Conservation (phyloP, 306 rosid genomes). For the Dryas alaskensis region DNA sequence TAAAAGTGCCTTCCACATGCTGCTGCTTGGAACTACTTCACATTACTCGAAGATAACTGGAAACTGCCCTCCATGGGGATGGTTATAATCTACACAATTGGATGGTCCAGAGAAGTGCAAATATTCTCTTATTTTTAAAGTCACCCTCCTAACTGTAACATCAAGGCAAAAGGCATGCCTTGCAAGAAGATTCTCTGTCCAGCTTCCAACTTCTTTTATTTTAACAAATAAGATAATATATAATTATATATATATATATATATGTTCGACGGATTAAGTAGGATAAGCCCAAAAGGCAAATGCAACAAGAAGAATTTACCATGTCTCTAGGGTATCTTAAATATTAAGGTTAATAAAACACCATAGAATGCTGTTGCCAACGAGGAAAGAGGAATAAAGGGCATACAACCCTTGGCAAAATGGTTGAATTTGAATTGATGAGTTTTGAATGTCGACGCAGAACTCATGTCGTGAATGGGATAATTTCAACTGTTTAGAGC, state of each 20-base stretch:
- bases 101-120: slow-evolving; percentile 1
- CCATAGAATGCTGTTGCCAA: slow-evolving; percentile 35
- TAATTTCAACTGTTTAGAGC: slow-evolving; percentile 48
- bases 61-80: slow-evolving; percentile 3
- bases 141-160: slow-evolving; percentile 8
- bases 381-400: slow-evolving; percentile 33
- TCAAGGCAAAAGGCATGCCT: slow-evolving; percentile 11
- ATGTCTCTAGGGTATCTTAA: slow-evolving; percentile 25
- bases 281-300: slow-evolving; percentile 28
- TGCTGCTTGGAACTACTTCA: slow-evolving; percentile 13
- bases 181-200: slow-evolving; percentile 4
- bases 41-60: slow-evolving; percentile 14
- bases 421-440: slow-evolving; percentile 42
- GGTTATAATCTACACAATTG: slow-evolving; percentile 6
- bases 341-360: slow-evolving; percentile 22
- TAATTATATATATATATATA: neutral
- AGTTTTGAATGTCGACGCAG: slow-evolving; percentile 44
- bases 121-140: slow-evolving; percentile 2
- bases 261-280: slow-evolving; percentile 1
- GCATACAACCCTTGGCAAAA: slow-evolving; percentile 41
- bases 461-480: slow-evolving; percentile 41
- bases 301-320: slow-evolving; percentile 30
- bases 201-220: slow-evolving; percentile 4
- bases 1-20: slow-evolving; percentile 1
- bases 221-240: neutral